Conservation (phyloP, 306 rosid genomes). For the Corylus americana region DNA sequence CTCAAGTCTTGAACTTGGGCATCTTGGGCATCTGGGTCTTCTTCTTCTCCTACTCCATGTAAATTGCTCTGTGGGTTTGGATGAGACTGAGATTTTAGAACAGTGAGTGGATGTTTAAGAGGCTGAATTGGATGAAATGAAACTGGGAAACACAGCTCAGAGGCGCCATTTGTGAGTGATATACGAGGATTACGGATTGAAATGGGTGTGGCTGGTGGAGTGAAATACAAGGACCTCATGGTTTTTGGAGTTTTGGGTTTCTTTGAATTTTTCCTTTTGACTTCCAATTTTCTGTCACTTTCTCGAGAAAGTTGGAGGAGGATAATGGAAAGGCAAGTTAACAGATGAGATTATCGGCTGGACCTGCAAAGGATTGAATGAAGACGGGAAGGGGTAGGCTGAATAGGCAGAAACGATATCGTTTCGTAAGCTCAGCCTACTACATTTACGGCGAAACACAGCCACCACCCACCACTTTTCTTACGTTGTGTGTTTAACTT, state of each 20-base stretch:
- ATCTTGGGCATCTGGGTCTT: conserved; percentile 26
- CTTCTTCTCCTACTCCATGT: conserved; percentile 27
- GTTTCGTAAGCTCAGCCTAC: not conserved
- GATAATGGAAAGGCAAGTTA: conserved; percentile 3
- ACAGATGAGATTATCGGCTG: not conserved
- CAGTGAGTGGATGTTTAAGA: conserved; percentile 6
- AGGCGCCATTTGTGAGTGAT: conserved; percentile 3
- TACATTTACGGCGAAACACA: too few species aligned
- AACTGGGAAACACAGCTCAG: conserved; percentile 11
- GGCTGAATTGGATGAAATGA: conserved; percentile 16
- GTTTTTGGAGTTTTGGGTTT: not conserved
- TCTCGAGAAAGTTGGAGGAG: conserved; percentile 19
- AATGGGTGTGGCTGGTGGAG: not conserved
- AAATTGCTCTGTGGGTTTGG: conserved; percentile 31
- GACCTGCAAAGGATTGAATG: not conserved
- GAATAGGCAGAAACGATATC: not conserved
- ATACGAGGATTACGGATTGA: not conserved
- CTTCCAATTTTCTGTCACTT: not conserved
- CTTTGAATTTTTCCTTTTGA: not conserved
- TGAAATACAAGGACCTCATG: conserved; percentile 34
- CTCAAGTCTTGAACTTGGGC: conserved; percentile 60
- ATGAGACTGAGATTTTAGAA: conserved; percentile 36
- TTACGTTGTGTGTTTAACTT: too few species aligned
- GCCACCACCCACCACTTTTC: too few species aligned
- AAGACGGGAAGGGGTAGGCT: not conserved